Conservation (phyloP, 2,329 filamentous ascomycete genomes). For the Colletotrichum sp. region DNA sequence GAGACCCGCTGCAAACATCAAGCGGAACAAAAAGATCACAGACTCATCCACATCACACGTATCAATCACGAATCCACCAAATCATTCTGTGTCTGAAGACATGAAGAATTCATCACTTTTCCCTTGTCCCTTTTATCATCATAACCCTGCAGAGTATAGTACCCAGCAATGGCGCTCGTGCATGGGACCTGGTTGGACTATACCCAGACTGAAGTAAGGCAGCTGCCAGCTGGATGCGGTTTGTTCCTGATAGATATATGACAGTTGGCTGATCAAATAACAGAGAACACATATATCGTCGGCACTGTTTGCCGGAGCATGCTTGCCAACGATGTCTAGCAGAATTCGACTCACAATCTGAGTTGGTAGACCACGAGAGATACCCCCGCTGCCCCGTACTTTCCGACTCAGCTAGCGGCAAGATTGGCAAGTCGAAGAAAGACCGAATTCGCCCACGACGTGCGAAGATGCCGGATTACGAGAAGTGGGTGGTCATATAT, state of each 20-base stretch:
- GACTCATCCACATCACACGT: no score
- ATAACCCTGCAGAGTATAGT: neutral
- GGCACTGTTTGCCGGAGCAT: neutral
- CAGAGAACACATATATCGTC: neutral
- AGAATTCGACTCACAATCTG: neutral
- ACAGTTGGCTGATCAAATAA: neutral
- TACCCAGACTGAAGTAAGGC: neutral
- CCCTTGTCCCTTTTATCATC: neutral
- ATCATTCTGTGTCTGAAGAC: accelerated
- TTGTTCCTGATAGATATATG: no score
- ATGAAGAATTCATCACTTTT: no score
- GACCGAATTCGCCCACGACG: no score
- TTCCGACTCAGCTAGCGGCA: neutral
- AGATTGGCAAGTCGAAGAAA: no score
- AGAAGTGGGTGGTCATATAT: no score
- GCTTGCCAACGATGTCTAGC: neutral
- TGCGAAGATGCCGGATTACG: no score
- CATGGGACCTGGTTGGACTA: neutral
- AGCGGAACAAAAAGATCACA: no score
- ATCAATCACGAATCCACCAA: no score
- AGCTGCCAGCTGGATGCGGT: no score
- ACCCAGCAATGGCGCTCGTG: neutral
- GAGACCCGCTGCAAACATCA: no score
- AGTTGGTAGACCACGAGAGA: neutral
- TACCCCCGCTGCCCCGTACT: no score